Conservation (phyloP, 495 filamentous ascomycete species). For the Trypethelium eluteriae region DNA sequence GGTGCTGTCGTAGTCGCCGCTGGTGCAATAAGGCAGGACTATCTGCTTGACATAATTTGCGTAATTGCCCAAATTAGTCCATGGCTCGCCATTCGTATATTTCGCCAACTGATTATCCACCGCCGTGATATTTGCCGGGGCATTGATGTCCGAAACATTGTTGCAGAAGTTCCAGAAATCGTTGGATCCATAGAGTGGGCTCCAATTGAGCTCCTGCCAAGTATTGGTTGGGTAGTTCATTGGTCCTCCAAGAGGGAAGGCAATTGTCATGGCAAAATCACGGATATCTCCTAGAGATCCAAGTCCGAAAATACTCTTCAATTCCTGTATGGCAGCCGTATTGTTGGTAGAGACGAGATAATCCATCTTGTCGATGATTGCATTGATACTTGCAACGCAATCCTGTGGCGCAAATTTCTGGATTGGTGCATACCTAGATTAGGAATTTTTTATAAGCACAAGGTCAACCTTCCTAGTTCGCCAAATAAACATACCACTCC, state of each 20-base stretch:
- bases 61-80: conserved; percentile 43
- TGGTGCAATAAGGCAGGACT: conserved; percentile 38
- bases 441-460: conserved; percentile 14
- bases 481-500: background rate
- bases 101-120: conserved; percentile 39
- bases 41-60: conserved; percentile 42
- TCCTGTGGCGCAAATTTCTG: conserved; percentile 39
- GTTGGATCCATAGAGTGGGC: conserved; percentile 27
- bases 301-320: conserved; percentile 41
- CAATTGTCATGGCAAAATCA: conserved; percentile 43
- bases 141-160: conserved; percentile 42
- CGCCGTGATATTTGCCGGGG: conserved; percentile 36
- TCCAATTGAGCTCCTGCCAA: conserved; percentile 47
- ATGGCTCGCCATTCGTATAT: conserved; percentile 43
- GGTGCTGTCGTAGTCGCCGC: conserved; percentile 38
- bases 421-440: conserved; percentile 40
- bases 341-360: conserved; percentile 33
- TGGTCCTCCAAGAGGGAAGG: conserved; percentile 37
- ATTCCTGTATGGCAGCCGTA: conserved; percentile 33
- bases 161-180: conserved; percentile 46
- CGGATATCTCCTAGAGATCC: conserved; percentile 35
- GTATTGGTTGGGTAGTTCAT: conserved; percentile 43
- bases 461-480: background rate
- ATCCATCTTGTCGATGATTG: conserved; percentile 42
- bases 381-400: conserved; percentile 40